These are phyloP conservation scores for Fraxinus quadrangulata DNA, from an alignment of 257 asterid species.

Conservation along the genomic window DNA sequence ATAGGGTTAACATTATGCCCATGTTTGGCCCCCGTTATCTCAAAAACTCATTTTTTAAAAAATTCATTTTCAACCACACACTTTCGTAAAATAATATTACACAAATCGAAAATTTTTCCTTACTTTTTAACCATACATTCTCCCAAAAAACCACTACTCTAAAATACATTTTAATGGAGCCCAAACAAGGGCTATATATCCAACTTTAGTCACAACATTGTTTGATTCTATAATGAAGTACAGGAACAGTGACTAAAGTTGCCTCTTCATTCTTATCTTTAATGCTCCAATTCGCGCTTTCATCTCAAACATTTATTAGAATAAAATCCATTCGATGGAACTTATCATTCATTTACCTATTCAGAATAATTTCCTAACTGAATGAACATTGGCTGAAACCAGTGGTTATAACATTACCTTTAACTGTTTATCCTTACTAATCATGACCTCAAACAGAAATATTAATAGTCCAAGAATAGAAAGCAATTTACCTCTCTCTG, in stretches of 20 bases:
- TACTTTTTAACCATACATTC: too few relatives aligned
- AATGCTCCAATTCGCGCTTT: neutral
- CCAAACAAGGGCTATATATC: neutral
- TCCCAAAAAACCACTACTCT: too few relatives aligned
- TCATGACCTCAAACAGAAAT: neutral
- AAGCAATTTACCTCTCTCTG: slow-evolving; percentile 75
- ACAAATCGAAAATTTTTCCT: too few relatives aligned
- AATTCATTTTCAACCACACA: too few relatives aligned
- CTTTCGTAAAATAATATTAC: too few relatives aligned
- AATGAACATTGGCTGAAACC: neutral
- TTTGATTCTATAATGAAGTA: slow-evolving; percentile 33
- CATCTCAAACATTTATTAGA: too few relatives aligned
- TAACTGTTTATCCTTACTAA: neutral
- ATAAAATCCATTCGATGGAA: neutral
- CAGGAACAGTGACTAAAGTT: neutral
- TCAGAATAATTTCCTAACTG: slow-evolving; percentile 8
- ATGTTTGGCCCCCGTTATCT: too few relatives aligned
- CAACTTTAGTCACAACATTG: neutral
- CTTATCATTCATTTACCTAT: neutral
- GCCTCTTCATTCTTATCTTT: slow-evolving; percentile 14
- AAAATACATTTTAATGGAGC: too few relatives aligned
- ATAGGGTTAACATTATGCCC: neutral
- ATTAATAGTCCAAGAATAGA: neutral
- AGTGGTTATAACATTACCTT: neutral
- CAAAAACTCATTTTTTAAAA: too few relatives aligned